These are phyloP conservation scores for Acorus gramineus DNA, from an alignment of 106 monocot genomes.

Conservation along the genomic window DNA sequence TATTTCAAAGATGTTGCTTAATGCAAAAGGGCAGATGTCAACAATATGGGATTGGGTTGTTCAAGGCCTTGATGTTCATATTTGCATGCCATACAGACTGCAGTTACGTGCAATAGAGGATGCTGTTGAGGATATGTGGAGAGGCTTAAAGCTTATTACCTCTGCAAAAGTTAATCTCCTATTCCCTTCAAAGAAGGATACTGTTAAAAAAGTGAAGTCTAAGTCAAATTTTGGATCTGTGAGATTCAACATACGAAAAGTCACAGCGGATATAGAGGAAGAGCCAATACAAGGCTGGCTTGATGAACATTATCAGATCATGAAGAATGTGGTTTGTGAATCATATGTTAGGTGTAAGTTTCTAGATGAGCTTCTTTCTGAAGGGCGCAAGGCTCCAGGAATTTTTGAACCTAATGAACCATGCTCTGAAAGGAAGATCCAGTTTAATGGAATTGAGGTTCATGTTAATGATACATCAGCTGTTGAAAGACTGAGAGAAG, in stretches of 20 bases:
- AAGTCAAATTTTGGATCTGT: slow-evolving; percentile 60
- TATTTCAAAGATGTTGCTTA: slow-evolving; percentile 12
- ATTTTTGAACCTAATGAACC: slow-evolving; percentile 22
- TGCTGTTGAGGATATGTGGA: slow-evolving; percentile 83
- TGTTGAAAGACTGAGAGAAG: slow-evolving; percentile 48
- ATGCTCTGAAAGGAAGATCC: slow-evolving; percentile 33
- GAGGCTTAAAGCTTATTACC: slow-evolving; percentile 67
- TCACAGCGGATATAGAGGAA: slow-evolving; percentile 87
- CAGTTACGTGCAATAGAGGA: slow-evolving; percentile 96
- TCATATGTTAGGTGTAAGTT: slow-evolving; percentile 46
- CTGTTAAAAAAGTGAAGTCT: slow-evolving; percentile 43
- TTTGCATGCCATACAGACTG: slow-evolving; percentile 87
- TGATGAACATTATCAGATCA: slow-evolving; percentile 86
- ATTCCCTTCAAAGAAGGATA: slow-evolving; percentile 32
- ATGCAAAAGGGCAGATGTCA: slow-evolving; percentile 32
- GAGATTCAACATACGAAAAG: slow-evolving; percentile 57
- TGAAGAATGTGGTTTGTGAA: slow-evolving; percentile 80
- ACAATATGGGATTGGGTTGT: slow-evolving; percentile 85
- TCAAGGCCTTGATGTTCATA: slow-evolving; percentile 71
- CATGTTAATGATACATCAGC: slow-evolving; percentile 24
- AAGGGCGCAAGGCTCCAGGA: slow-evolving; percentile 10
- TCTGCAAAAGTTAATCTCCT: slow-evolving; percentile 44
- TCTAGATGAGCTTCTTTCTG: slow-evolving; percentile 49
- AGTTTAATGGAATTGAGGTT: slow-evolving; percentile 38
- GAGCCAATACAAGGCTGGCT: slow-evolving; percentile 99